Base-by-base conservation (phyloP, 1,284 basidiomycete genomes). In the Caloboletus firmus region DNA sequence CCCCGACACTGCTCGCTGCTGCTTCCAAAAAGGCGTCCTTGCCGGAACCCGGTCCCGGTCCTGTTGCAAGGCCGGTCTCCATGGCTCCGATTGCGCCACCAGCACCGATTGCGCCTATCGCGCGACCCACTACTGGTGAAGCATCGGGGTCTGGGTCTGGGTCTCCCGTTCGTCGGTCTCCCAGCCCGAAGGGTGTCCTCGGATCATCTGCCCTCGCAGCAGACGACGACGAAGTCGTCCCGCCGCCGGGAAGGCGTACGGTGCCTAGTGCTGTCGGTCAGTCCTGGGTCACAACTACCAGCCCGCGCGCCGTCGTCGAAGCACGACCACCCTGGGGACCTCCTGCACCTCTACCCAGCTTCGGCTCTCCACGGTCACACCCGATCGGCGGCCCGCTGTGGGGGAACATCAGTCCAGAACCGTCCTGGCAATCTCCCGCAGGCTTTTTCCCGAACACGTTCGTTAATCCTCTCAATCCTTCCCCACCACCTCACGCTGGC, bases 191-290 rank as follows among this genome's bases (percentile, higher is more conserved):
- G 64, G 81, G 82, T 42, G 73, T 83, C n/a, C 72, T 88, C 10
- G 88, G 89, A 15, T 89, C 87, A n/a, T 84, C 84, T 10, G 87
- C 89, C 15, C 76, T 91, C 37, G 80, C 82, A 4, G 80, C 86
- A 8, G 87, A 89, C 53, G 88, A 89, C 58, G 89, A 91, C 65
- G 89, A 90, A 62, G 85, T 90, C n/a, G 79, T 90, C 15, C 76
- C 77, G 13, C 72, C 75, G 10, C 74, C 74, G 18, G 73, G 81
- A 39, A 71, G 82, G 37, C 68, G 74, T 18, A 70, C 71, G 59
- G 62, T 70, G 34, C 74, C 78, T 35, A 72, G 74, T 28, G 68
- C 71, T 12, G 72, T 77, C 11, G 75, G 76, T n/a, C 75, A 75
- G 52, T 75, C 70, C 1, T 80, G 80, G 79, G 72, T 73, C 7